A percentile compares a stretch with the other conserved stretches of the same genome.
Conservation (phyloP, 495 filamentous ascomycete species). For the Astrothelium subdiscretum region DNA sequence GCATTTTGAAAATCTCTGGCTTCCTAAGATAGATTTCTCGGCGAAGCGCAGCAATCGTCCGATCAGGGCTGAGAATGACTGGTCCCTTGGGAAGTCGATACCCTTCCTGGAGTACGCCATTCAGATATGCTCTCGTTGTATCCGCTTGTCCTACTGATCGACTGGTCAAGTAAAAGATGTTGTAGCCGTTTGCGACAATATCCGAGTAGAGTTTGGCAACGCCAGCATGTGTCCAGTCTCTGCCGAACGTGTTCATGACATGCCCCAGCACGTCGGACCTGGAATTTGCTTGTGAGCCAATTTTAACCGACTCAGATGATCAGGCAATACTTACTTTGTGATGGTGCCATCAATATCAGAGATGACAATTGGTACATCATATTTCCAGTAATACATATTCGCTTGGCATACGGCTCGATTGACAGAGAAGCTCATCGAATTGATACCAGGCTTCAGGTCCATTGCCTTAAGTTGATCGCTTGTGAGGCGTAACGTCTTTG, state of each 20-base stretch:
- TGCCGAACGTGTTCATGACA: constrained; percentile 92
- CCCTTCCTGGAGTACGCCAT: constrained; percentile 78
- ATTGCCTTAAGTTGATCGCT: constrained; percentile 89
- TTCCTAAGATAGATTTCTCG: constrained; percentile 93
- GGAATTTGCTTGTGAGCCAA: background rate
- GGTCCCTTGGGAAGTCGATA: constrained; percentile 81
- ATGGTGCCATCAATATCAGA: constrained; percentile 99
- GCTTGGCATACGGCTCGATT: constrained; percentile 86
- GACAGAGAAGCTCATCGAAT: constrained; percentile 91
- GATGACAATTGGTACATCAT: constrained; percentile 86
- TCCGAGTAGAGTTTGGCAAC: constrained; percentile 96
- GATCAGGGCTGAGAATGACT: constrained; percentile 87
- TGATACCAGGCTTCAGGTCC: constrained; percentile 69
- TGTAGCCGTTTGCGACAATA: constrained; percentile 92
- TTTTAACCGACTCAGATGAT: background rate
- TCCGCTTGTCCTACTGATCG: constrained; percentile 90
- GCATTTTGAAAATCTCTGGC: constrained; percentile 99
- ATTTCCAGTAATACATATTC: constrained; percentile 84
- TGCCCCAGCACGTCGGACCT: constrained; percentile 92
- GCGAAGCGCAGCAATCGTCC: constrained; percentile 88
- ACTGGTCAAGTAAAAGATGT: constrained; percentile 95
- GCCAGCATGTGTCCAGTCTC: constrained; percentile 94
- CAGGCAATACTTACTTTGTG: constrained; percentile 52
- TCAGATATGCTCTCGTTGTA: constrained; percentile 78
- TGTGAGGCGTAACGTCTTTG: constrained; percentile 92